A percentile compares a stretch with the other conserved stretches of the same genome.
phyloP scores from a whole-genome alignment of 164 flowering plant genomes.

The Sextonia rubra region DNA sequence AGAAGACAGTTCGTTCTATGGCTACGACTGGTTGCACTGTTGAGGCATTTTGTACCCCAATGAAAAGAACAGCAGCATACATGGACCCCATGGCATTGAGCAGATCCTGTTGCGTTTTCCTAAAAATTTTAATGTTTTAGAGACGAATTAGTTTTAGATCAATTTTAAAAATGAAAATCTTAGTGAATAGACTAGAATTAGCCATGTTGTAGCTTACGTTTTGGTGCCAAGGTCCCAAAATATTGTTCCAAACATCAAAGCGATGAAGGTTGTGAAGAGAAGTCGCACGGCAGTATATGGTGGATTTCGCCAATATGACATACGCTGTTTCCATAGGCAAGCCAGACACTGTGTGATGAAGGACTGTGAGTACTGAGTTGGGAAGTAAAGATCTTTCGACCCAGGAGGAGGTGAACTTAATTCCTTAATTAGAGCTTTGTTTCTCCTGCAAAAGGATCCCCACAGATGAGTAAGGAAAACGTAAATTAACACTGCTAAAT shows the following conservation, averaged over 20 bases:
- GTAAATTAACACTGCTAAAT: neutral
- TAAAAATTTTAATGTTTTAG: slow-evolving; percentile 6
- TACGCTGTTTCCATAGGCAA: slow-evolving; percentile 65
- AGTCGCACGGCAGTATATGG: slow-evolving; percentile 47
- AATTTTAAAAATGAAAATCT: neutral
- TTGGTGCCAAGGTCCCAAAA: slow-evolving; percentile 50
- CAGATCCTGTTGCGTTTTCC: slow-evolving; percentile 29
- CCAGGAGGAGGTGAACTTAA: slow-evolving; percentile 34
- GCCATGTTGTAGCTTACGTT: slow-evolving; percentile 19
- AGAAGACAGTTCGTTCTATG: slow-evolving; percentile 34
- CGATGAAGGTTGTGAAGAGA: slow-evolving; percentile 37
- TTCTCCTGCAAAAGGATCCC: slow-evolving; percentile 25
- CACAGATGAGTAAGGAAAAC: neutral
- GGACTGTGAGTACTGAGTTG: slow-evolving; percentile 47
- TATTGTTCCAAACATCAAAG: slow-evolving; percentile 45
- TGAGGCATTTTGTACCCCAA: slow-evolving; percentile 24
- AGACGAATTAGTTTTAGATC: neutral
- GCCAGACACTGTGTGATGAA: slow-evolving; percentile 38
- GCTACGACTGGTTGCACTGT: slow-evolving; percentile 41
- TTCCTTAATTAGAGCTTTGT: slow-evolving; percentile 29
- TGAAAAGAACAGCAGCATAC: slow-evolving; percentile 31
- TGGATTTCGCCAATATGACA: slow-evolving; percentile 73
- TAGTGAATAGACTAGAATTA: neutral
- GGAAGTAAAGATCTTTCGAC: slow-evolving; percentile 35
- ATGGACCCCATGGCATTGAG: slow-evolving; percentile 52